Conservation (phyloP, 768 basidiomycete genomes). For the Boletus subcaerulescens region DNA sequence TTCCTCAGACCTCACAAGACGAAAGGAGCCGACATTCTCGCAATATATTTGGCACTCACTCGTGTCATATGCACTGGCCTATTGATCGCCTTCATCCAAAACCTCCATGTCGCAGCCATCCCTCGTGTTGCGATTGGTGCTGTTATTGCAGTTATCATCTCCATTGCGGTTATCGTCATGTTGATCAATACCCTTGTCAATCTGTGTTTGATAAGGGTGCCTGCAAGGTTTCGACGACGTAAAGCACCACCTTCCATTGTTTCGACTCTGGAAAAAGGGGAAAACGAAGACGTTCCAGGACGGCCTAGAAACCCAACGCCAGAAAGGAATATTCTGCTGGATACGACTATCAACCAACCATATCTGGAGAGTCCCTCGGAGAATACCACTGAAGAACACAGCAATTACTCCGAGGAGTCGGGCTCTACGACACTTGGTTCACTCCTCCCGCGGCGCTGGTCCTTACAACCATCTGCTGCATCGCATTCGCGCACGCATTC, state of each 20-base stretch:
- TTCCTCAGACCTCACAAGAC: conserved; percentile 63
- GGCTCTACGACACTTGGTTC: conserved; percentile 36
- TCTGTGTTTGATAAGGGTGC: conserved; percentile 33
- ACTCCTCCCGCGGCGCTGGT: conserved; percentile 33
- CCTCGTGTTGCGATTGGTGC: conserved; percentile 80
- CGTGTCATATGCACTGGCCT: conserved; percentile 69
- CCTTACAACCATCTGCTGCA: conserved; percentile 27
- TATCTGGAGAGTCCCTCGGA: conserved; percentile 41
- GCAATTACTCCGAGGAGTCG: conserved; percentile 31
- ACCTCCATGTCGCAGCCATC: conserved; percentile 63
- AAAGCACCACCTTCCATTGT: conserved; percentile 8
- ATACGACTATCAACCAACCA: conserved; percentile 41
- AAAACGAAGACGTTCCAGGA: conserved; percentile 17
- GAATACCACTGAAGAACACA: conserved; percentile 19
- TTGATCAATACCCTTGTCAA: conserved; percentile 65
- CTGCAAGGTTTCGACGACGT: conserved; percentile 17
- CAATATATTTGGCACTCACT: conserved; percentile 60
- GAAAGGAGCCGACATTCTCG: conserved; percentile 68
- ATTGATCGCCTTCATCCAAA: conserved; percentile 74
- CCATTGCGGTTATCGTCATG: conserved; percentile 65
- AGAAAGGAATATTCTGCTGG: conserved; percentile 40
- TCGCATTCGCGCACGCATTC: conserved; percentile 31
- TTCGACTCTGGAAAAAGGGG: conserved; percentile 31
- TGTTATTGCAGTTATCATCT: conserved; percentile 68
- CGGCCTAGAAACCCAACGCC: conserved; percentile 56